A percentile compares a stretch with the other conserved stretches of the same genome.
These are phyloP conservation scores for Pelagophyceae sp. DNA, from an alignment of 352 stramenopile species.

Conservation along the genomic window DNA sequence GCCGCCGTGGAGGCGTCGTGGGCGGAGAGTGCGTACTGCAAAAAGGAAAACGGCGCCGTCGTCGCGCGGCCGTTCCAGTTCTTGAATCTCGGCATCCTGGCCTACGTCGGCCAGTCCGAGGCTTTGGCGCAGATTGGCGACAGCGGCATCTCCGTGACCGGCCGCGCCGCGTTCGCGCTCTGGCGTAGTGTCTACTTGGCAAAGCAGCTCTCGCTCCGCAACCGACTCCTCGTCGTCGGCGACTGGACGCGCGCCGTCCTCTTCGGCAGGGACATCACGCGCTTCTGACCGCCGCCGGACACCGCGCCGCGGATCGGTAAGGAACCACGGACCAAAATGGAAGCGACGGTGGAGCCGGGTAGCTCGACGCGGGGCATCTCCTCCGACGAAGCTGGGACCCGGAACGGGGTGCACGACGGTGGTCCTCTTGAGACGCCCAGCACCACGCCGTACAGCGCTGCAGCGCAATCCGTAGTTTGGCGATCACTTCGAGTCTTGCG, in stretches of 20 bases:
- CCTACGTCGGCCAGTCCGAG: constrained; percentile 61
- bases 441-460: no score
- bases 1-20: constrained; percentile 20
- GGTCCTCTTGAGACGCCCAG: no score
- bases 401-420: no score
- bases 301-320: no score
- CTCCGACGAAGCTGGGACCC: no score
- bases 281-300: constrained; percentile 20
- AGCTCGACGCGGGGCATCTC: no score
- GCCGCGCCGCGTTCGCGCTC: constrained; percentile 46
- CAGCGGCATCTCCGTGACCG: constrained; percentile 34
- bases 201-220: constrained; percentile 41
- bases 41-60: constrained; percentile 15
- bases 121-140: constrained; percentile 56
- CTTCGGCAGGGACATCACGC: constrained; percentile 36
- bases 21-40: not conserved
- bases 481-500: no score
- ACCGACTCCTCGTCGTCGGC: constrained; percentile 35
- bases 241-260: constrained; percentile 40
- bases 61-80: constrained; percentile 71
- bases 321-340: no score
- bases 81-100: constrained; percentile 67
- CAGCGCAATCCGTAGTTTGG: no score
- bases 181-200: constrained; percentile 43
- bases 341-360: no score